phyloP scores from a whole-genome alignment of 1,284 basidiomycete species.

The Naganishia cerealis region DNA sequence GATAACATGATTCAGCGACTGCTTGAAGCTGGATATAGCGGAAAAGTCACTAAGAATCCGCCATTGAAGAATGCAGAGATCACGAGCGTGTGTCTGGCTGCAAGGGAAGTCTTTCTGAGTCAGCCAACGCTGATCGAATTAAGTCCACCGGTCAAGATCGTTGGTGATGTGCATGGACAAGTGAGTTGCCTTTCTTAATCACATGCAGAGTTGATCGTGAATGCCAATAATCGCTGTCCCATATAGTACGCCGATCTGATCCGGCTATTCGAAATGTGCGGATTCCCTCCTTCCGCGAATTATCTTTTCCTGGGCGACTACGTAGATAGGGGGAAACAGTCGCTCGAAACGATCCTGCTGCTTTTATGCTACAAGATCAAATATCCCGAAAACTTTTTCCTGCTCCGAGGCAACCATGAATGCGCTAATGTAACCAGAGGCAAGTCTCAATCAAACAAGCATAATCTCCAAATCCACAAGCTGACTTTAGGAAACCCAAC shows the following conservation, averaged over 20 bases:
- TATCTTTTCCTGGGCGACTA: slow-evolving; percentile 99
- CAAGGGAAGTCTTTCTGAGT: slow-evolving; percentile 90
- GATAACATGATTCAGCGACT: slow-evolving; percentile 98
- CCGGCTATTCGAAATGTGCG: slow-evolving; percentile 98
- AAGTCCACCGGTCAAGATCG: slow-evolving; percentile 97
- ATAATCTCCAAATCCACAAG: background rate
- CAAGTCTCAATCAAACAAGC: slow-evolving; percentile 52
- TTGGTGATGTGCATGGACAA: slow-evolving; percentile 98
- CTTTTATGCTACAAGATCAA: slow-evolving; percentile 99
- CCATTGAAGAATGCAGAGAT: slow-evolving; percentile 97
- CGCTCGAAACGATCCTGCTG: slow-evolving; percentile 93
- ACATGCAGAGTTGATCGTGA: background rate
- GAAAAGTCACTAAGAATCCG: slow-evolving; percentile 95
- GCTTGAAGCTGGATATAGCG: slow-evolving; percentile 94
- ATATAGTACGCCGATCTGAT: slow-evolving; percentile 87
- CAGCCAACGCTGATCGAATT: slow-evolving; percentile 98
- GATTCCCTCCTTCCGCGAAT: slow-evolving; percentile 94
- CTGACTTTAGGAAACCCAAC: slow-evolving; percentile 22
- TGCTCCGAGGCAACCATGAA: slow-evolving; percentile 97
- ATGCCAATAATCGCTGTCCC: background rate
- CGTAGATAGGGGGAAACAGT: slow-evolving; percentile 97
- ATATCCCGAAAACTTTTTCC: slow-evolving; percentile 99
- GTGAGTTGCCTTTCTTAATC: slow-evolving; percentile 36
- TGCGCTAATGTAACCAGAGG: slow-evolving; percentile 98
- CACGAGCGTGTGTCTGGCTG: slow-evolving; percentile 90